phyloP scores from a whole-genome alignment of 306 rosid genomes.

The Gynostemma pentaphyllum region DNA sequence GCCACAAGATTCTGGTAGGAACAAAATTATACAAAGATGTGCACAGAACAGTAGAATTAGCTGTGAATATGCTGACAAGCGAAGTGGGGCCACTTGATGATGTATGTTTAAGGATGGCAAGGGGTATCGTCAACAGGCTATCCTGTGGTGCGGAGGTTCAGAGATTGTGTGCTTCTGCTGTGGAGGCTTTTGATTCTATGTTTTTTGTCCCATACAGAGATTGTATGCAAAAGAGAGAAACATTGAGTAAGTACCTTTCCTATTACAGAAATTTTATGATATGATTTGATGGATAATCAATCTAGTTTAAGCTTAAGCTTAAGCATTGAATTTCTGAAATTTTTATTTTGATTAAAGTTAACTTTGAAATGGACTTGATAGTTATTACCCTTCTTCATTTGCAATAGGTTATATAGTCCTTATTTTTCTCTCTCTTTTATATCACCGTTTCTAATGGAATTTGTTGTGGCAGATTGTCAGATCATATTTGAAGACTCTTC shows the following conservation, averaged over 20 bases:
- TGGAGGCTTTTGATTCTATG: constrained; percentile 49
- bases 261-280: constrained; percentile 8
- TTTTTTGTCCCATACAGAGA: constrained; percentile 22
- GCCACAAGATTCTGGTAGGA: constrained; percentile 59
- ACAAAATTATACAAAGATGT: constrained; percentile 41
- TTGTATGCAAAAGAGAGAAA: constrained; percentile 29
- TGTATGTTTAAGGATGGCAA: constrained; percentile 54
- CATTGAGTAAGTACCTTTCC: constrained; percentile 37
- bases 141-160: constrained; percentile 84
- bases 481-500: constrained; percentile 56
- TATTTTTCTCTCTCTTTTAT: too few species aligned
- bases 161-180: constrained; percentile 62
- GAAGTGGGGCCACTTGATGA: constrained; percentile 76
- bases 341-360: not conserved
- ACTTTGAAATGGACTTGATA: not conserved
- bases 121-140: constrained; percentile 83
- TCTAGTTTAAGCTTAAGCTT: too few species aligned
- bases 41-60: constrained; percentile 45
- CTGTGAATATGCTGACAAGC: constrained; percentile 38
- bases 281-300: not conserved
- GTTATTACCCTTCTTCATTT: not conserved
- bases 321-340: too few species aligned
- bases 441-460: not conserved
- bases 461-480: constrained; percentile 42
- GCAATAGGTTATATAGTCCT: not conserved